Percentiles rank a stretch among this genome's conserved stretches.
Conservation (phyloP, 164 flowering plant genomes). For the Berberis vulgaris region DNA sequence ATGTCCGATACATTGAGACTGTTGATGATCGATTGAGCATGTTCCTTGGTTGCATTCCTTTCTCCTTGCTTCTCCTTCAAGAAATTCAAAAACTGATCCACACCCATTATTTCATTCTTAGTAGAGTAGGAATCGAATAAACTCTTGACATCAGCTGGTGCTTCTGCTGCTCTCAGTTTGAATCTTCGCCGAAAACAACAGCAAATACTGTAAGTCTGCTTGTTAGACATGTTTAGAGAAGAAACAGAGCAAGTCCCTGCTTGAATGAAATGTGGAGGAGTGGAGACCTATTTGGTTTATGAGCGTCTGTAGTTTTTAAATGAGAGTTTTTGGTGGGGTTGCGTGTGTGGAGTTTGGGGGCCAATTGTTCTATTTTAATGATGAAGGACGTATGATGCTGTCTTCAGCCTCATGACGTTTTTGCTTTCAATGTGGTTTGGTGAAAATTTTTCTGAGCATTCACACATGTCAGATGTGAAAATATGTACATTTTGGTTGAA, state of each 20-base stretch:
- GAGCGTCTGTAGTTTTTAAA: not conserved
- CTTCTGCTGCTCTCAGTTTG: conserved; percentile 41
- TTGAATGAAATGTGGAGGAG: not conserved
- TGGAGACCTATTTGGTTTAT: too few relatives aligned
- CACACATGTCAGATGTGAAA: too few relatives aligned
- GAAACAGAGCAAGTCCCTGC: not conserved
- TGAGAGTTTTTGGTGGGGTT: too few relatives aligned
- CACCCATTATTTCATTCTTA: conserved; percentile 58
- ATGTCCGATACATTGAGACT: conserved; percentile 21
- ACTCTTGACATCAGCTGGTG: conserved; percentile 58
- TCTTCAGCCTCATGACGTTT: too few relatives aligned
- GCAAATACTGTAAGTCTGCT: conserved; percentile 68
- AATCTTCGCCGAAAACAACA: conserved; percentile 75
- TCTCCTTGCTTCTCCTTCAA: conserved; percentile 57
- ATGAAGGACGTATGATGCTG: too few relatives aligned
- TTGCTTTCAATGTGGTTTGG: too few relatives aligned
- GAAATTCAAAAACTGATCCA: conserved; percentile 54
- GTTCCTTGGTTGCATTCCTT: conserved; percentile 38
- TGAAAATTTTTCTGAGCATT: too few relatives aligned
- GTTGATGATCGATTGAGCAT: conserved; percentile 60
- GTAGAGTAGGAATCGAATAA: conserved; percentile 46
- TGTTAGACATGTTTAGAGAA: not conserved
- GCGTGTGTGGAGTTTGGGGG: too few relatives aligned
- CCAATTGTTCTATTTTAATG: too few relatives aligned
- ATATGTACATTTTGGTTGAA: too few relatives aligned